Evolutionary conservation across 2,329 filamentous ascomycete species (phyloP).

Genomic region (Kalmusia sp.): DNA sequence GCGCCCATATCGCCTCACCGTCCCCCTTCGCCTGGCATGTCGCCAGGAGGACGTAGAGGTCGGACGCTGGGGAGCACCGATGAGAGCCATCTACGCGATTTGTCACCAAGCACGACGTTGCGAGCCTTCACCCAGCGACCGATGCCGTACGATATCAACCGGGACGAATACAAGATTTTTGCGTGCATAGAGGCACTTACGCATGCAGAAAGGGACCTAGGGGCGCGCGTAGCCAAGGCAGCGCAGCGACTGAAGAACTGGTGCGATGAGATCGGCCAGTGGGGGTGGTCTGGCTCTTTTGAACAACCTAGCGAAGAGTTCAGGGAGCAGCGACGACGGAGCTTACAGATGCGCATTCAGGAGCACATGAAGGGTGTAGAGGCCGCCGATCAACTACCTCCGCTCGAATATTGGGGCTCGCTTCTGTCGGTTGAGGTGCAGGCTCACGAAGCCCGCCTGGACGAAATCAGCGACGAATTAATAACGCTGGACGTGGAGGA

Average conservation of each 20-base stretch:
- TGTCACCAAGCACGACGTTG: slow-evolving; percentile 51
- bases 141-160: slow-evolving; percentile 51
- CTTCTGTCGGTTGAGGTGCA: slow-evolving; percentile 69
- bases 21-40: slow-evolving; percentile 42
- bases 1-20: slow-evolving; percentile 41
- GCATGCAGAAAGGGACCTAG: slow-evolving; percentile 72
- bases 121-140: slow-evolving; percentile 53
- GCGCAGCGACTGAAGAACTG: slow-evolving; percentile 76
- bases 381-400: slow-evolving; percentile 27
- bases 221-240: slow-evolving; percentile 71
- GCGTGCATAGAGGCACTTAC: slow-evolving; percentile 69
- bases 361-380: slow-evolving; percentile 37
- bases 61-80: slow-evolving; percentile 34
- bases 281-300: slow-evolving; percentile 64
- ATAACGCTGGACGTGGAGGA: slow-evolving; percentile 79
- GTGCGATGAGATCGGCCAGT: slow-evolving; percentile 73
- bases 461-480: slow-evolving; percentile 74
- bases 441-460: slow-evolving; percentile 74
- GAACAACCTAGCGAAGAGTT: slow-evolving; percentile 46
- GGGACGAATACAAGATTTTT: slow-evolving; percentile 49
- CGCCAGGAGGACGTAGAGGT: slow-evolving; percentile 37
- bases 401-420: slow-evolving; percentile 70
- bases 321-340: slow-evolving; percentile 35
- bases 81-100: slow-evolving; percentile 42
- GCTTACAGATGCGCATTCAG: slow-evolving; percentile 39